Evolutionary conservation across 805 yeast species (phyloP), one percentile per base, ranked within the genome.

Genomic region (Saccharomyces paradoxus): DNA sequence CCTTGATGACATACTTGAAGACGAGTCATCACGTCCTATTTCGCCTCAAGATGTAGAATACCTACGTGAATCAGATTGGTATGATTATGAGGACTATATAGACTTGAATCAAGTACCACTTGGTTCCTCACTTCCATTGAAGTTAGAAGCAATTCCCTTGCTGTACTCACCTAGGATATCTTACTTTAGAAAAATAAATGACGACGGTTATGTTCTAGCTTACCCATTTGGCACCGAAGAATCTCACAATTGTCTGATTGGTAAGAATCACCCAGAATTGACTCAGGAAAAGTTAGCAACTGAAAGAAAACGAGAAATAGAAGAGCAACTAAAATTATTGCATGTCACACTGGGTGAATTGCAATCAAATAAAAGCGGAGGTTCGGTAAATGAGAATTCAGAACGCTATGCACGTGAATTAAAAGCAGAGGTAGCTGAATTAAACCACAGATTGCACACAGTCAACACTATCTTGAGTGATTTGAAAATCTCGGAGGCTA

Each of bases 1-100:
- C 3, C 44, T 37, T 8, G 44, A 37, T 37, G 44, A 24, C 17
- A 37, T 37, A 37, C 44, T 37, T 21, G 44, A 37, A 17, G 44
- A 37, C 13, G 44, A 37, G 24, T 12, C 44, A 8, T 37, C 44
- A 8, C 44, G 24, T 17, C 44, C 24, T 37, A 37, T 37, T 10
- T 17, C 44, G 13, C 44, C 44, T 8, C 24, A 21, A 37, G 55
- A 56, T 41, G 17, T 55, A 2, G 54, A 54, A 7, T n/a, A 46
- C 7, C 30, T 59, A 4, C 48, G 44, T 21, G 56, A 56, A 30
- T 59, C 68, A 4, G 63, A 71, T 2, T 90, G 97, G 97, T 74
- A 81, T 50, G 95, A 89, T 63, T 70, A 74, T 24, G 86, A 86
- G 55, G 97, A 90, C 65, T 90, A 80, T 60, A 72, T 80, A 10